Base-by-base conservation (phyloP, 208 protist species). In the Kentomonas sorsogonicus region DNA sequence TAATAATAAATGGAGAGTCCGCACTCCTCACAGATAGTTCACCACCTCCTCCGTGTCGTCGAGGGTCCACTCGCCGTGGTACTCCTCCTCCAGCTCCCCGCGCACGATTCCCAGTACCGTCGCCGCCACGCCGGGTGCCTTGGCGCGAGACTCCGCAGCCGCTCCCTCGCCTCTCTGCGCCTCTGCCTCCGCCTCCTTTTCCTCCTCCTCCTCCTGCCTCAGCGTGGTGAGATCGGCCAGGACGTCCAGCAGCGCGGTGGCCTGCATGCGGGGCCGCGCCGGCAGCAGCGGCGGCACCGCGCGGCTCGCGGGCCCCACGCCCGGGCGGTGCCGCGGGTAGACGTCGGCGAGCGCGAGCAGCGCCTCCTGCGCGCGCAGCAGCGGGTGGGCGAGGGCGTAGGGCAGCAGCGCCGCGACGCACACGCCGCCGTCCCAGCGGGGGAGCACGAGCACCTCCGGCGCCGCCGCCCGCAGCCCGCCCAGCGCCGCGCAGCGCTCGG, bases 341-440 rank as follows among this genome's bases (percentile, higher is more conserved):
- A 60, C 25, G 47, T 86, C 83, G 16, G 73, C 77, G 46, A 83
- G 59, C 20, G 61, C 44, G n/a, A n/a, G n/a, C n/a, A n/a, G n/a
- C n/a, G n/a, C n/a, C 69, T 88, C 73, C 53, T 86, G 79, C 18
- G 87, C 51, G 10, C 81, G 75, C 44, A 77, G 50, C 30, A 92
- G 61, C 23, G 69, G 69, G 36, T 75, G 66, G 15, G 69, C 74
- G 43, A 92, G 68, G 43, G 68, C 74, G 34, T 76, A 79, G 10
- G 80, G 79, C 22, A 86, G 40, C 53, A 77, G 74, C 39, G 58
- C 59, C n/a, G 72, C 76, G 22, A 55, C 55, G 58, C 69, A 77
- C 31, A 92, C 72, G 52, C 72, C 65, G 20, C 85, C 85, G 51
- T 92, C 85, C 10, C 66, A 61, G 45, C 82, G 86, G 3, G 72